Evolutionary conservation across 768 basidiomycete genomes (phyloP), one percentile per base, ranked within the genome.

Genomic region (Clitopilus hobsonii): DNA sequence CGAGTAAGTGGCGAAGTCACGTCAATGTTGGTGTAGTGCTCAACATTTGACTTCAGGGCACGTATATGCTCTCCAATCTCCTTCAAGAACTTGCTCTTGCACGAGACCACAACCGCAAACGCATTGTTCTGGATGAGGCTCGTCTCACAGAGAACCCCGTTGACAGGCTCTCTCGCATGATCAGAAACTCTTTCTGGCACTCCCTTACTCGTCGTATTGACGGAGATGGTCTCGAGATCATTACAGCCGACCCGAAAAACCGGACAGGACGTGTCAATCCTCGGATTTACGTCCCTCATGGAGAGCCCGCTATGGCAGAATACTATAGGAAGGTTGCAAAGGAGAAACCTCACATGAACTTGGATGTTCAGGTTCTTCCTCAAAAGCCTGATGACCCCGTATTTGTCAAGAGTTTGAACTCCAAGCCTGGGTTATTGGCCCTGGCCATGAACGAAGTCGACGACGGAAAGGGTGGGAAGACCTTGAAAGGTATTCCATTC

Each of bases 41-140:
- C 29, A 20, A 54, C 32, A 54, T 58, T 50, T 55, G 60, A 52
- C 58, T 24, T 51, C 51, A 95, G 89, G 96, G 97, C 38, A 98
- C 90, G n/a, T 99, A 98, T 72, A 98, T 98, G 96, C 78, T 99
- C 47, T 98, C 96, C 11, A 98, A 98, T 71, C 83, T 99, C 23
- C 80, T 99, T n/a, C 96, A 99, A 76, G 96, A 99, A 68, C 87
- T 99, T 48, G 96, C 96, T 2, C 84, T 98, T 20, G 96, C 97
- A 5, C 85, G 93, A 7, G 96, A 98, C 66, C 94, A 96, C 70
- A 88, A 89, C 59, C 80, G 94, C 54, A 96, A 96, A 72, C 89
- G 94, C 6, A 97, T 99, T 66, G 93, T 99, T 18, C 85, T 99
- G n/a, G 97, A 99, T 62, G 97, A 99, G 70, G 87, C 93, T n/a